Conservation (phyloP, 1,139 yeast species). For the Blastobotrys serpentis region DNA sequence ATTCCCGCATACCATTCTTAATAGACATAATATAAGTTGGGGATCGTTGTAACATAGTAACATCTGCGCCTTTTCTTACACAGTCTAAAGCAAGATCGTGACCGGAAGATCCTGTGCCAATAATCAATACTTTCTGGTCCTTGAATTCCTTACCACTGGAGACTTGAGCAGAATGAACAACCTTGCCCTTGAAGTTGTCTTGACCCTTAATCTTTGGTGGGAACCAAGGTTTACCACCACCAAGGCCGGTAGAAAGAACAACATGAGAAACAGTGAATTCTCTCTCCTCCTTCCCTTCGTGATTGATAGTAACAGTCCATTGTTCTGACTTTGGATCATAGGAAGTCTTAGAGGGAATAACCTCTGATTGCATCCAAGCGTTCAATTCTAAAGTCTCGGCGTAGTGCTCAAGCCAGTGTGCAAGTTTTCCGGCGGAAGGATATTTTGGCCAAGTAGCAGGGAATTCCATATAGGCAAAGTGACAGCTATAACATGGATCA, state of each 20-base stretch:
- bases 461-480: slow-evolving; percentile 42
- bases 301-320: slow-evolving; percentile 40
- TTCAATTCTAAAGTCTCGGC: slow-evolving; percentile 44
- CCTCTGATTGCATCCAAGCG: slow-evolving; percentile 41
- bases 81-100: slow-evolving; percentile 49
- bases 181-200: slow-evolving; percentile 41
- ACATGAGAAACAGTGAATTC: slow-evolving; percentile 36
- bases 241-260: slow-evolving; percentile 46
- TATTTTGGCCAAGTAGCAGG: slow-evolving; percentile 46
- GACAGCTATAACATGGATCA: slow-evolving; percentile 47
- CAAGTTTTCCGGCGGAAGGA: slow-evolving; percentile 47
- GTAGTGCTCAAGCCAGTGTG: slow-evolving; percentile 45
- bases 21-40: slow-evolving; percentile 45
- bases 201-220: slow-evolving; percentile 39
- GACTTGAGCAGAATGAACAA: slow-evolving; percentile 43
- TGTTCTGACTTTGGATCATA: slow-evolving; percentile 35
- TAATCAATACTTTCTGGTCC: slow-evolving; percentile 45
- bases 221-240: slow-evolving; percentile 45
- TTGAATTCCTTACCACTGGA: slow-evolving; percentile 30
- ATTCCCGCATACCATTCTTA: slow-evolving; percentile 37
- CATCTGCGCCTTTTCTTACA: slow-evolving; percentile 44
- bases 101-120: slow-evolving; percentile 48
- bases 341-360: slow-evolving; percentile 29
- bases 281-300: slow-evolving; percentile 18
- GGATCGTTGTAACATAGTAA: slow-evolving; percentile 46